Percentiles rank a stretch among this genome's conserved stretches.
Conservation (phyloP, 768 basidiomycete genomes). For the Trametes punicea region DNA sequence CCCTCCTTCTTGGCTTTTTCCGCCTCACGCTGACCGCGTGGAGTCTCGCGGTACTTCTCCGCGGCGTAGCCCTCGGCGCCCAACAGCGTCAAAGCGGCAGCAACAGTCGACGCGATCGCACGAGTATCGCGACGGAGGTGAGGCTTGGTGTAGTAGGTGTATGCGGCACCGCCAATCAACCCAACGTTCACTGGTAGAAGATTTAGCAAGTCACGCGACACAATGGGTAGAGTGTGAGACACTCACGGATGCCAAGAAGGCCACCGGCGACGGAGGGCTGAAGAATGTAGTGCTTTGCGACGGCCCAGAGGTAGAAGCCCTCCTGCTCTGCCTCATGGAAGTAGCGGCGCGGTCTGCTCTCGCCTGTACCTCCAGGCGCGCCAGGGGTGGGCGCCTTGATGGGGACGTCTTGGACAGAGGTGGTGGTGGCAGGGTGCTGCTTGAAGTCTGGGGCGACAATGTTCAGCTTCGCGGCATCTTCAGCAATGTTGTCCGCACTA, state of each 20-base stretch:
- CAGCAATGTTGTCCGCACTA: constrained; percentile 36
- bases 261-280: constrained; percentile 72
- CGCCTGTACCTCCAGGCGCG: constrained; percentile 23
- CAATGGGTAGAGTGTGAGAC: neutral
- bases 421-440: constrained; percentile 41
- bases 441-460: constrained; percentile 51
- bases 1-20: constrained; percentile 57
- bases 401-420: constrained; percentile 22
- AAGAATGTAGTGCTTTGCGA: constrained; percentile 51
- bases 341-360: constrained; percentile 30
- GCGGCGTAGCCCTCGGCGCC: constrained; percentile 59
- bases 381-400: constrained; percentile 22
- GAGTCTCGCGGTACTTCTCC: constrained; percentile 58
- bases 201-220: neutral
- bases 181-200: constrained; percentile 65
- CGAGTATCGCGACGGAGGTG: constrained; percentile 55
- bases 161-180: constrained; percentile 57
- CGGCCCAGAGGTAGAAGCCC: constrained; percentile 49
- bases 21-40: constrained; percentile 55
- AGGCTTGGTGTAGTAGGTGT: constrained; percentile 60
- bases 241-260: constrained; percentile 62
- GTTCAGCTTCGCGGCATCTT: constrained; percentile 54
- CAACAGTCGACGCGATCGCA: constrained; percentile 49
- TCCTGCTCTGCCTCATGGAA: constrained; percentile 48
- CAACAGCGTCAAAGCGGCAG: constrained; percentile 55